Conservation (phyloP, 169 alveolate genomes). For the Cryptosporidium ubiquitum region DNA sequence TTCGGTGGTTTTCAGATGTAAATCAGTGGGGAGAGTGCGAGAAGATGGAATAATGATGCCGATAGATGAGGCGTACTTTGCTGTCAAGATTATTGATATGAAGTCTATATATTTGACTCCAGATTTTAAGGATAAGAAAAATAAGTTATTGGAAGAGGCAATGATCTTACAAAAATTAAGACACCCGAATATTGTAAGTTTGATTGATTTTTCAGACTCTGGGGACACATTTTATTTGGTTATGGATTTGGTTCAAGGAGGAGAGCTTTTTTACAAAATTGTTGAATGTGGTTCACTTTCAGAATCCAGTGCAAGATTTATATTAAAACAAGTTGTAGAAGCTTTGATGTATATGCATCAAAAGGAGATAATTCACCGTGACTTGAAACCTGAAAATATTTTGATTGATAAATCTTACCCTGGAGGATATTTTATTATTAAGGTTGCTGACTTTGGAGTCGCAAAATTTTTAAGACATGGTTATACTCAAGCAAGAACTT, state of each 20-base stretch:
- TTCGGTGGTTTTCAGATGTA: conserved; percentile 51
- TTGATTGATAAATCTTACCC: conserved; percentile 80
- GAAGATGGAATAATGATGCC: conserved; percentile 69
- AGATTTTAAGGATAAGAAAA: conserved; percentile 46
- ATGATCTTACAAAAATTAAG: conserved; percentile 79
- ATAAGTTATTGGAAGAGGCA: conserved; percentile 81
- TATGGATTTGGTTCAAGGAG: conserved; percentile 91
- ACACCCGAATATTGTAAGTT: conserved; percentile 83
- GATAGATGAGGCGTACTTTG: conserved; percentile 34
- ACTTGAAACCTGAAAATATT: conserved; percentile 93
- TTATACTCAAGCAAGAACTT: conserved; percentile 75
- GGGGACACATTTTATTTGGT: conserved; percentile 82
- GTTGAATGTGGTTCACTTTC: conserved; percentile 81
- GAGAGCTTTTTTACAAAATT: conserved; percentile 90
- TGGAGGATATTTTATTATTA: conserved; percentile 75
- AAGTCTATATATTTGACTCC: conserved; percentile 19
- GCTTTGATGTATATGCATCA: conserved; percentile 85
- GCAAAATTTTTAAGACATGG: conserved; percentile 75
- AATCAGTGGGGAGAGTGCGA: conserved; percentile 6
- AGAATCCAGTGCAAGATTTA: conserved; percentile 82
- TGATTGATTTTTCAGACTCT: conserved; percentile 82
- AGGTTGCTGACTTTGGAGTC: conserved; percentile 81
- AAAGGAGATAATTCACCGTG: conserved; percentile 88
- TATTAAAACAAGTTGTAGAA: conserved; percentile 82
- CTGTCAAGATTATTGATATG: conserved; percentile 61